Evolutionary conservation across 169 alveolate species (phyloP), one percentile per base, ranked within the genome.

Genomic region (Eimeria acervulina): DNA sequence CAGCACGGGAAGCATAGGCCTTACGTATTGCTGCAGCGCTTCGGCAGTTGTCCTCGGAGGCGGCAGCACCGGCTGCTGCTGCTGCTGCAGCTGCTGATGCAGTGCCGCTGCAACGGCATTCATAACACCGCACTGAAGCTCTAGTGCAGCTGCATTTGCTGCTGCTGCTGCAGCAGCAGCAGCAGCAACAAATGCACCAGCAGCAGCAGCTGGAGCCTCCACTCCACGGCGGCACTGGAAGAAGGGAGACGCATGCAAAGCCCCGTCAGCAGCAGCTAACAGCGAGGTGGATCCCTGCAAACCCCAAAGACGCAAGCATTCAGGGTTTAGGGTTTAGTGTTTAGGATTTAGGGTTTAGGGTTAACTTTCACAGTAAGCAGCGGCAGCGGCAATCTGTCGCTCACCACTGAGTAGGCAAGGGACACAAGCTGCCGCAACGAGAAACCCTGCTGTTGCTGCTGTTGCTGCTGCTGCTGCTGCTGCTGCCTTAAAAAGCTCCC

Each of bases 381-480:
- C 4, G 26, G 26, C 47, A 33, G 81, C 38, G 42, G 87, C 87
- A 6, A 47, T 7, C 55, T 47, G 55, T 47, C 55, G 59, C 87
- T 33, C 51, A 74, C 87, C 51, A 74, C 59, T 17, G 87, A 74
- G 44, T 74, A 74, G 55, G 87, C 87, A 40, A 74, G 51, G 28
- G 87, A 74, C 55, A 74, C 15, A 74, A 74, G 87, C 87, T 74
- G 87, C 87, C 87, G 51, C 87, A 36, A 74, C 44, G 68, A 28
- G 51, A 51, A n/a, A 15, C 26, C 47, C 91, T 7, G 91, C 74
- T 52, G 91, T 63, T 51, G 91, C 89, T 7, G 44, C 63, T 38
- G 74, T 33, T 81, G 74, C 74, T 81, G 90, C 74, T 81, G 91
- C 91, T 81, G 70, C n/a, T 40, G 63, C 90, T 80, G 90, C 70